phyloP scores from a whole-genome alignment of 805 yeast species.

The Spathaspora sp. region DNA sequence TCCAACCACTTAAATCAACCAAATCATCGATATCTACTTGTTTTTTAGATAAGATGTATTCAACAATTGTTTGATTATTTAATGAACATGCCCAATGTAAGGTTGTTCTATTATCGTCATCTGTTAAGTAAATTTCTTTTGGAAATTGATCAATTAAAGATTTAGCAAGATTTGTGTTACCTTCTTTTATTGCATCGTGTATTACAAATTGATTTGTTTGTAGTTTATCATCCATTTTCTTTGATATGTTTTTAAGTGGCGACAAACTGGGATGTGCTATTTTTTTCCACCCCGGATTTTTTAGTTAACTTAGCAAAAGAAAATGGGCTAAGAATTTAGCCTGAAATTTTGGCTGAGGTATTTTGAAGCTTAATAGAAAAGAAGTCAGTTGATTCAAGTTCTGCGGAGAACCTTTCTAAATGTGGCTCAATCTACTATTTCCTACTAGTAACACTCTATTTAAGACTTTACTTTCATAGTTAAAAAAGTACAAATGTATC shows the following conservation, averaged over 20 bases:
- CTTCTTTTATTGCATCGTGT: slow-evolving; percentile 67
- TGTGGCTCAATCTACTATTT: too few species aligned
- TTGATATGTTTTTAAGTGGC: not conserved
- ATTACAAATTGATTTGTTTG: slow-evolving; percentile 20
- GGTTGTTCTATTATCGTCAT: slow-evolving; percentile 75
- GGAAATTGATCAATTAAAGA: slow-evolving; percentile 50
- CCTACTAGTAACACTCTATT: too few species aligned
- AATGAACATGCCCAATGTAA: slow-evolving; percentile 86
- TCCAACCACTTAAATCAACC: slow-evolving; percentile 81
- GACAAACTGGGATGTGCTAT: not conserved
- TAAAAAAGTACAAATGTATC: not conserved
- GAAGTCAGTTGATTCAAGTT: too few species aligned
- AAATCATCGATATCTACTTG: slow-evolving; percentile 58
- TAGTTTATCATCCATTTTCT: slow-evolving; percentile 2
- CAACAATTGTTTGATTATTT: slow-evolving; percentile 51
- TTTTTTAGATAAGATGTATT: slow-evolving; percentile 24
- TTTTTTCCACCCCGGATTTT: not conserved
- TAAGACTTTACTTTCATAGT: too few species aligned
- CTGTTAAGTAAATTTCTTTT: slow-evolving; percentile 43
- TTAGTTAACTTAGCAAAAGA: not conserved
- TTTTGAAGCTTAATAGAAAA: too few species aligned
- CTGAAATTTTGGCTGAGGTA: too few species aligned
- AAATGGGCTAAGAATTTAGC: too few species aligned
- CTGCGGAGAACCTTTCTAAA: too few species aligned
- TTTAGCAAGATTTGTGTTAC: slow-evolving; percentile 49